Base-by-base conservation (phyloP, 192 early-diverging fungal species). In the Funneliformis geosporum region DNA sequence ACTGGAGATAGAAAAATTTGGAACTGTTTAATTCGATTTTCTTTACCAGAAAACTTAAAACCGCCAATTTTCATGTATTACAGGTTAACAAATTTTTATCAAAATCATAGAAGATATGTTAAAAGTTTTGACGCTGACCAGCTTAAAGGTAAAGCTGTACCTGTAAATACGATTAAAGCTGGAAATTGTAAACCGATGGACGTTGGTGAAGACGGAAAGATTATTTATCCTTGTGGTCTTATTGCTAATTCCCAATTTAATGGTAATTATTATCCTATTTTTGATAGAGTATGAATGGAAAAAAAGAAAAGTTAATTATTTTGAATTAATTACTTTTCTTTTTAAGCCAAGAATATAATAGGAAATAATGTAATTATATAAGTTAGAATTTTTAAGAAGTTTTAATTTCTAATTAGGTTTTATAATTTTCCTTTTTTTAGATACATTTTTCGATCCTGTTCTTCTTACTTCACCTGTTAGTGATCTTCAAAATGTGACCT, bases 211-310 rank as follows among this genome's bases (percentile, higher is more conserved):
- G 69, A 79, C 47, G 85, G 85, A 38, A 81, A 81, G 47, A 83
- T 89, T 10, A 92, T 93, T 75, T 99, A 97, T 83, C 98, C 98
- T 33, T 99, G 98, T 81, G 98, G 98, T 0, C 89, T 99, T 68
- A 98, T 99, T 85, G 98, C 97, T 23, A 98, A 99, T 83, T 99
- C 97, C 3, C 86, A 96, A 71, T 99, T 99, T 83, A 97, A 96
- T 84, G 95, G 95, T 95, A 87, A 71, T 65, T 16, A 23, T 14
- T 59, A n/a, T 33, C 3, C n/a, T 39, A 25, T 68, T 40, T 11
- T 33, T 40, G n/a, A 59, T 33, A 71, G 8, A 55, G 11, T 68
- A n/a, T 8, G 25, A n/a, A 40, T 46, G 23, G 33, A 2, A 33
- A 33, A n/a, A 33, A 33, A 33, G 33, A 33, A 2, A 33, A 33